Evolutionary conservation across 345 rosid species (phyloP), one percentile per base, ranked within the genome.

Genomic region (Pugionium dolabratum): DNA sequence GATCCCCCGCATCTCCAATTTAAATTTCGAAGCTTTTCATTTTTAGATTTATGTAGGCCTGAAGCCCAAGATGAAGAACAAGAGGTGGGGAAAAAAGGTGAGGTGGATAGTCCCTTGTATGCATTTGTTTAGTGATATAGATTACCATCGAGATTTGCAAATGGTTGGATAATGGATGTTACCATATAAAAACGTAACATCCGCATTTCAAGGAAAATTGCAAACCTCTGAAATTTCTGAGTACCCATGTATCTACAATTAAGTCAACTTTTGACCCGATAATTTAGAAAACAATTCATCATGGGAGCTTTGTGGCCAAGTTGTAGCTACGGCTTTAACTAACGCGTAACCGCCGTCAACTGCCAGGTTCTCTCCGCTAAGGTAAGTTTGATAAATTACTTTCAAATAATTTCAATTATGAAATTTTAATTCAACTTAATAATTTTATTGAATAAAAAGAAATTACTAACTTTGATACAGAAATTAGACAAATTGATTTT

Each of bases 321-420:
- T 72, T 40, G 37, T 54, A 51, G 18, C 67, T 59, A 58, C 66
- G 68, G 45, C 69, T 72, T 73, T 73, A 53, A 73, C 90, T 55
- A 86, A 96, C 42, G 91, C 73, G 73, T 78, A 85, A 5, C 98
- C 98, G 3, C 97, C 98, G 60, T 90, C 97, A 70, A 90, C 85
- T 1, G 77, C 89, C 79, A 90, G 71, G 67, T 93, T 90, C 62
- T 83, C 97, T 4, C 98, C 98, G 36, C 96, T 90, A 36, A 93
- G 58, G 53, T 88, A 90, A 37, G 77, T 72, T 18, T 18, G 18
- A 18, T 18, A 18, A 18, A 18, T 18, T 18, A 18, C 18, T 18
- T 18, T 18, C 18, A 18, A 18, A 18, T 18, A 18, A 18, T 18
- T 18, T 18, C 0, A 18, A 18, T 18, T 18, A 18, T 18, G 18